Conservation (phyloP, 306 rosid genomes). For the Urtica urens region DNA sequence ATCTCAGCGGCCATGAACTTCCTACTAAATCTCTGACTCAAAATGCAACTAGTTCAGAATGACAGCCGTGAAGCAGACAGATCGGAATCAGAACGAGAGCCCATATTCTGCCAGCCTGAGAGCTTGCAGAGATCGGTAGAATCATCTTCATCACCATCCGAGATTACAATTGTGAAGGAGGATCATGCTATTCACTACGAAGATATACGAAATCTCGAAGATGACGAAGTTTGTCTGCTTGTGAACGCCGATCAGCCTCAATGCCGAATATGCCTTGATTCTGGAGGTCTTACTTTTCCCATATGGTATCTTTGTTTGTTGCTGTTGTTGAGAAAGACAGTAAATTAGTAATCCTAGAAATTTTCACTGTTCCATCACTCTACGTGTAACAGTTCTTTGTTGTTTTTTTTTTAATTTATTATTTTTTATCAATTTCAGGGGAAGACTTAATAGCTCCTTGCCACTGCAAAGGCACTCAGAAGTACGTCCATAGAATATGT, state of each 20-base stretch:
- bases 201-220: slow-evolving; percentile 32
- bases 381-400: too few relatives aligned
- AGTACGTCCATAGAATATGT: slow-evolving; percentile 85
- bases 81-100: slow-evolving; percentile 63
- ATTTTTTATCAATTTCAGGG: slow-evolving; percentile 34
- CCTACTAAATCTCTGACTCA: slow-evolving; percentile 26
- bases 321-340: neutral
- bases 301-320: slow-evolving; percentile 9
- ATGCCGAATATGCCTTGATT: slow-evolving; percentile 94
- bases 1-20: slow-evolving; percentile 40
- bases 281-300: slow-evolving; percentile 48
- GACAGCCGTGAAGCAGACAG: slow-evolving; percentile 42
- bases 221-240: slow-evolving; percentile 48
- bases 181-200: slow-evolving; percentile 23
- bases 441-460: slow-evolving; percentile 95
- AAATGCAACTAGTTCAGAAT: slow-evolving; percentile 72
- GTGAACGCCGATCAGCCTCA: slow-evolving; percentile 66
- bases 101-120: slow-evolving; percentile 58
- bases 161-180: slow-evolving; percentile 49
- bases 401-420: neutral
- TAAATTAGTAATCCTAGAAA: too few relatives aligned
- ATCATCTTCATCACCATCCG: slow-evolving; percentile 61
- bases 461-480: slow-evolving; percentile 98
- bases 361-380: too few relatives aligned
- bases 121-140: slow-evolving; percentile 28